These are phyloP conservation scores for Cryptococcus deneoformans DNA, from an alignment of 1,284 basidiomycete genomes.

Conservation along the genomic window DNA sequence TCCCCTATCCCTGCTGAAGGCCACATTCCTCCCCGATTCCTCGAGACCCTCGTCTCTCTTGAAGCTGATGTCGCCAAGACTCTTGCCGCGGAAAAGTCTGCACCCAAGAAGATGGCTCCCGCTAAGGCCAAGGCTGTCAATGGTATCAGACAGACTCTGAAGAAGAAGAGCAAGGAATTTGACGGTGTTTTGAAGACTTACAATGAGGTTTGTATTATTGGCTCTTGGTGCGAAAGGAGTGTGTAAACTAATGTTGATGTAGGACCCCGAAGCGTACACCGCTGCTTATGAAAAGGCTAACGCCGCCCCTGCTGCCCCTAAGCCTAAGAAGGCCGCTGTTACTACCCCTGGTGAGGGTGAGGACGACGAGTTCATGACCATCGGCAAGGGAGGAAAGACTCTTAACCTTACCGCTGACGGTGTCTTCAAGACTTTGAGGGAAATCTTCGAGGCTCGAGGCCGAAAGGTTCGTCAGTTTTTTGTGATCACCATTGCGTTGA, in stretches of 20 bases:
- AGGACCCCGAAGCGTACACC: constrained; percentile 90
- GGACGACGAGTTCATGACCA: constrained; percentile 80
- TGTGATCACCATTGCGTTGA: background rate
- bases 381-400: constrained; percentile 84
- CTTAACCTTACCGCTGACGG: constrained; percentile 82
- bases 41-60: constrained; percentile 71
- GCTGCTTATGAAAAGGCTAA: constrained; percentile 64
- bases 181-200: constrained; percentile 77
- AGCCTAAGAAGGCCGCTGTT: constrained; percentile 46
- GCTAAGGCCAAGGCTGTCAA: constrained; percentile 89
- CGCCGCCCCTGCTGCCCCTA: constrained; percentile 52
- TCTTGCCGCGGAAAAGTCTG: constrained; percentile 76
- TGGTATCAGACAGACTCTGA: constrained; percentile 95
- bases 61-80: constrained; percentile 74
- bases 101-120: constrained; percentile 96
- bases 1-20: constrained; percentile 64
- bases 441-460: constrained; percentile 91
- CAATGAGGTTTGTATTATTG: constrained; percentile 59
- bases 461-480: constrained; percentile 69
- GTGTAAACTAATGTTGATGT: background rate
- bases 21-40: constrained; percentile 82
- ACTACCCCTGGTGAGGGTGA: constrained; percentile 48
- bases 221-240: background rate
- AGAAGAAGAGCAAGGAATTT: constrained; percentile 86
- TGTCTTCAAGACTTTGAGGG: constrained; percentile 89